These are phyloP conservation scores for Parastagonospora nodorum DNA, from an alignment of 2,329 filamentous ascomycete species.

Conservation along the genomic window DNA sequence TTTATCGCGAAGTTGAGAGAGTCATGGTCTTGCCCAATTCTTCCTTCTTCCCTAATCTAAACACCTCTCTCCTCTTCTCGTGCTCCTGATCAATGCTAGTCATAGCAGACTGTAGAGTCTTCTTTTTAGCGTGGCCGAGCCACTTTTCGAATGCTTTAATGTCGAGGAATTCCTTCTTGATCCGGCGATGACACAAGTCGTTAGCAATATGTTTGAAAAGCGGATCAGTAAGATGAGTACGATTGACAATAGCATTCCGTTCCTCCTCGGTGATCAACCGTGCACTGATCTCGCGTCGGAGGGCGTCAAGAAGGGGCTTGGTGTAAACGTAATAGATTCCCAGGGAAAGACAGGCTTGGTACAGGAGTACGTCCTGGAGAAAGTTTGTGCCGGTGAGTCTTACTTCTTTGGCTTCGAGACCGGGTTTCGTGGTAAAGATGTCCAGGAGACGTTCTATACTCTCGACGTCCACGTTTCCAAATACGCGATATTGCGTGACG, in stretches of 20 bases:
- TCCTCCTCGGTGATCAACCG: background rate
- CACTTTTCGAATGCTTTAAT: slow-evolving; percentile 1
- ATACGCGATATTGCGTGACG: slow-evolving; percentile 1
- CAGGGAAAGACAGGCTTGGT: slow-evolving; percentile 5
- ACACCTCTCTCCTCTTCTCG: background rate
- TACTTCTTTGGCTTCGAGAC: background rate
- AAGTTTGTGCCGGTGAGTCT: background rate
- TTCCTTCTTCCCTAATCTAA: background rate
- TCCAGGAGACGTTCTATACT: slow-evolving; percentile 1
- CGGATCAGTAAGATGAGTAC: slow-evolving; percentile 1
- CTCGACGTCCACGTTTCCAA: background rate
- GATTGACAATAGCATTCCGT: slow-evolving; percentile 2
- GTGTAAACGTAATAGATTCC: slow-evolving; percentile 5
- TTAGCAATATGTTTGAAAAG: slow-evolving; percentile 6
- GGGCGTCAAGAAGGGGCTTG: slow-evolving; percentile 3
- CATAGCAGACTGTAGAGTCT: background rate
- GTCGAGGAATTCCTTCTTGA: slow-evolving; percentile 7
- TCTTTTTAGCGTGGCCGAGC: background rate
- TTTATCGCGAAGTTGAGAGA: too few species aligned
- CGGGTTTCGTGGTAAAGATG: slow-evolving; percentile 1
- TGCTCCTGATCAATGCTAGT: slow-evolving; percentile 3
- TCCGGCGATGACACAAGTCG: slow-evolving; percentile 3
- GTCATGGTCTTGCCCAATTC: too few species aligned
- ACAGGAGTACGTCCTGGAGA: background rate
- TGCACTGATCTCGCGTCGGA: background rate